A percentile compares a stretch with the other conserved stretches of the same genome.
Conservation (phyloP, 306 rosid genomes). For the Carpinus fangiana region DNA sequence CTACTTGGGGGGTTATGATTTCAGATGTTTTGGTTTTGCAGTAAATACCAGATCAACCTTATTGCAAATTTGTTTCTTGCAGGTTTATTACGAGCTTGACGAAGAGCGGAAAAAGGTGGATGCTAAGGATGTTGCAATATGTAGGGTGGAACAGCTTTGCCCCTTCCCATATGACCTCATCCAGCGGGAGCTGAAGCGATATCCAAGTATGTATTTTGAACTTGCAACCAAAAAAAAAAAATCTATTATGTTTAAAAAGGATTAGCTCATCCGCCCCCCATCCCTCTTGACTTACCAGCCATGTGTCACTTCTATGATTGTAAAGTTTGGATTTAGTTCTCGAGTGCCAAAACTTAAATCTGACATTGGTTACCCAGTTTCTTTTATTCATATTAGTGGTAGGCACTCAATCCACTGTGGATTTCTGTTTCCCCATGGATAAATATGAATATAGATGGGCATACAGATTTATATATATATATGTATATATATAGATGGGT, state of each 20-base stretch:
- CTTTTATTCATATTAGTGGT: neutral
- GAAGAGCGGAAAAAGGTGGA: conserved; percentile 61
- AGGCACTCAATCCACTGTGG: neutral
- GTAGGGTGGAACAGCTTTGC: conserved; percentile 95
- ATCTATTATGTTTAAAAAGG: neutral
- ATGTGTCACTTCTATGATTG: neutral
- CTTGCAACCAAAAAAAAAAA: neutral
- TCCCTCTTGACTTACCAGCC: neutral
- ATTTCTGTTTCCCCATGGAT: neutral
- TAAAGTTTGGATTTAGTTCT: neutral
- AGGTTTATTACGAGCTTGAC: conserved; percentile 96
- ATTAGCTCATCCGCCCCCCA: too few species aligned
- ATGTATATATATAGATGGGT: neutral
- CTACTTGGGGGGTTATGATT: neutral
- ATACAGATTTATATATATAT: too few species aligned
- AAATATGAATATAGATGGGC: neutral
- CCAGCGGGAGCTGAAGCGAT: conserved; percentile 88
- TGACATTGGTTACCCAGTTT: neutral
- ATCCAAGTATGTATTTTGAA: conserved; percentile 70
- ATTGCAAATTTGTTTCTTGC: conserved; percentile 17
- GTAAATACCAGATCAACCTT: neutral
- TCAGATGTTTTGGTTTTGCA: neutral
- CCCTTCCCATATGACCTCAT: conserved; percentile 96
- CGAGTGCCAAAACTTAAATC: neutral
- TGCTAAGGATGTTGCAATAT: conserved; percentile 82